Conservation (phyloP, 257 asterid genomes). For the Perilla frutescens region DNA sequence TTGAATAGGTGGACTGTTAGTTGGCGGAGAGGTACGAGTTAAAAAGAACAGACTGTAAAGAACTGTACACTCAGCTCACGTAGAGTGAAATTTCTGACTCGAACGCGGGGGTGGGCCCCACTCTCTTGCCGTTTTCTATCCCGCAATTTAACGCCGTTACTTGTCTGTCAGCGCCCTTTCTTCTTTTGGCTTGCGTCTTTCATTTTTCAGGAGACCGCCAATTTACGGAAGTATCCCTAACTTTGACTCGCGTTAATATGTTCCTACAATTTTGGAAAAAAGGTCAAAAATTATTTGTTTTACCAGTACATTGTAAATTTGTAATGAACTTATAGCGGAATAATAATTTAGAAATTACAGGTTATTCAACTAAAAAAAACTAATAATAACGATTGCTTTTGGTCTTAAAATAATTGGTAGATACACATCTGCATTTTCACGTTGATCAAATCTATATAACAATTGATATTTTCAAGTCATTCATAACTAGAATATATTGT, state of each 20-base stretch:
- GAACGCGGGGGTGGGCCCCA: not conserved
- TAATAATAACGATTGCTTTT: no score
- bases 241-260: not conserved
- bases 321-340: no score
- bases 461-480: no score
- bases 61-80: conserved; percentile 28
- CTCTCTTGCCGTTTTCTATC: conserved; percentile 23
- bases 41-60: conserved; percentile 33
- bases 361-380: not conserved
- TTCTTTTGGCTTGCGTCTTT: not conserved
- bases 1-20: conserved; percentile 16
- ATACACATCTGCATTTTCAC: no score
- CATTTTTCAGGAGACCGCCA: not conserved
- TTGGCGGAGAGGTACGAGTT: conserved; percentile 24
- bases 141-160: conserved; percentile 38
- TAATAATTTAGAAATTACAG: not conserved
- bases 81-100: conserved; percentile 12
- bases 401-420: no score
- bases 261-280: conserved; percentile 15
- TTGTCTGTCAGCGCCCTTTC: conserved; percentile 23
- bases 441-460: no score
- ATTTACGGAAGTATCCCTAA: conserved; percentile 7
- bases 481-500: no score
- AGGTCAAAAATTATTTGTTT: not conserved
- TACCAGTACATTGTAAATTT: not conserved